Base-by-base conservation (phyloP, 768 basidiomycete species). In the Hygrocybe coccinea region DNA sequence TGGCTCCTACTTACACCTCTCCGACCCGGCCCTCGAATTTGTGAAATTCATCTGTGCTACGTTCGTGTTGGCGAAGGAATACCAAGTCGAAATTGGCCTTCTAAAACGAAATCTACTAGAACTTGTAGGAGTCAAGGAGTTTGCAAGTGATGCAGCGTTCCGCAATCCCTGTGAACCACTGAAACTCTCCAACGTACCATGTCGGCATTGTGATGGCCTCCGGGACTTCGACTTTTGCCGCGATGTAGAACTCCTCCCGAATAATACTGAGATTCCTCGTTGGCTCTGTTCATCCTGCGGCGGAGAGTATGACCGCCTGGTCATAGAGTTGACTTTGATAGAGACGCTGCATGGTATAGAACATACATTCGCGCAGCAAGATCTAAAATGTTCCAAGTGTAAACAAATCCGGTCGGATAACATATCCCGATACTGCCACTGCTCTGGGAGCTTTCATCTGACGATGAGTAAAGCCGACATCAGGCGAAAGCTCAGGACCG, bases 171-270 rank as follows among this genome's bases (percentile, higher is more conserved):
- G 94, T 72, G 87, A 92, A 66, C 83, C 90, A 8, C 78, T 95
- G 54, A 87, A 88, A 62, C 69, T 98, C 24, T 76, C 85, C 43
- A 90, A 90, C 67, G 87, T 97, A 36, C 89, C 95, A 29, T 97
- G 95, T 67, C 83, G 81, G 39, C 82, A 86, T 63, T 98, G 91
- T 71, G 94, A 93, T 67, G 72, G 76, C 12, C 78, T 94, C 57
- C 83, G 89, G 2, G 93, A 95, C 67, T 90, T 99, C 64, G 97
- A 99, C 69, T 89, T 99, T 64, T 97, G 95, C 67, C 83, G 95
- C 14, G 95, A 98, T 70, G 79, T 84, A 10, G 89, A 92, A 56
- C 77, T 97, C 38, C 75, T 91, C 41, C 85, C 90, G 9, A 75
- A 74, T 59, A 72, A 77, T 63, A 59, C 72, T 56, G 70, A 79